phyloP scores from a whole-genome alignment of 805 yeast genomes.

The Starmerella sp. region DNA sequence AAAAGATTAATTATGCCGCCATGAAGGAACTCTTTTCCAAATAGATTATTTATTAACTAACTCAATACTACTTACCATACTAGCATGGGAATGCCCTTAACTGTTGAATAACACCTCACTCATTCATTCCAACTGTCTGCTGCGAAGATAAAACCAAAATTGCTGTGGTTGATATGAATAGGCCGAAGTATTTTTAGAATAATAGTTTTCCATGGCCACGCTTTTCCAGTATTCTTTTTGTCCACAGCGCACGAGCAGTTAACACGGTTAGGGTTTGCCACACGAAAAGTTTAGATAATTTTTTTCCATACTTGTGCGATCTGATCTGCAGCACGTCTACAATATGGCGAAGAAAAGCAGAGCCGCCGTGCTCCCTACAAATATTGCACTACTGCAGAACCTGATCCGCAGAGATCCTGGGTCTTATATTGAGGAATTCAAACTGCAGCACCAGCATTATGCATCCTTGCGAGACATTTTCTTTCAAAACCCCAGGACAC shows the following conservation, averaged over 20 bases:
- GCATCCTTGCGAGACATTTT: slow-evolving; percentile 82
- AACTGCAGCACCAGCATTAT: slow-evolving; percentile 86
- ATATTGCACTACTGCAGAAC: slow-evolving; percentile 83
- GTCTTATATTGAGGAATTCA: slow-evolving; percentile 86
- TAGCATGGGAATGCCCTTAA: too few relatives aligned
- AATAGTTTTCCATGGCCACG: too few relatives aligned
- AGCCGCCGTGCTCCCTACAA: slow-evolving; percentile 87
- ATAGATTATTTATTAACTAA: not conserved
- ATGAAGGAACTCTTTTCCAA: slow-evolving; percentile 37
- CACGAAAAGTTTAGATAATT: slow-evolving; percentile 5
- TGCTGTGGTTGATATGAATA: too few relatives aligned
- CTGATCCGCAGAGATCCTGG: slow-evolving; percentile 88
- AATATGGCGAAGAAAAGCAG: slow-evolving; percentile 76
- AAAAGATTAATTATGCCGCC: slow-evolving; percentile 82
- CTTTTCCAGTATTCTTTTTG: too few relatives aligned
- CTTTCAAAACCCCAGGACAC: slow-evolving; percentile 53
- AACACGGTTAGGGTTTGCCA: not conserved
- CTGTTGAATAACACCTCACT: too few relatives aligned
- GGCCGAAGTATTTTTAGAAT: too few relatives aligned
- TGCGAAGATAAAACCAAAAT: too few relatives aligned
- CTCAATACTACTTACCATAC: not conserved
- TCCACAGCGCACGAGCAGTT: too few relatives aligned
- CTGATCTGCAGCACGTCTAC: not conserved
- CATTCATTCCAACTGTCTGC: too few relatives aligned
- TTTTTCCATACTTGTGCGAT: not conserved